Evolutionary conservation across 805 yeast species (phyloP).

Genomic region (Suhomyces sp.): DNA sequence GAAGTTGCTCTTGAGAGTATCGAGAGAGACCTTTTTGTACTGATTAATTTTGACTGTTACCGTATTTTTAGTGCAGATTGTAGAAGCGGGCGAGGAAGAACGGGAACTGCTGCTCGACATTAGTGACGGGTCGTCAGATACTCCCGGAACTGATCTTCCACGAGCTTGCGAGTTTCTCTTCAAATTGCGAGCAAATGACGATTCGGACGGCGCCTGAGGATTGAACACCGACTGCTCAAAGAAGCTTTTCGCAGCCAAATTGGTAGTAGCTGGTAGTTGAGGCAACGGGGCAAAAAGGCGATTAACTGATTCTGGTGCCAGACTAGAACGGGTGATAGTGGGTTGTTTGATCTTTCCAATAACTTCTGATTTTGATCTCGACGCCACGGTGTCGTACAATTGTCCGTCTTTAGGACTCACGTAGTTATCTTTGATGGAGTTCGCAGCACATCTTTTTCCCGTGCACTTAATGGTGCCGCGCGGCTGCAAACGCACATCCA

Average conservation of each 20-base stretch:
- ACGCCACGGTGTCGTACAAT: not conserved
- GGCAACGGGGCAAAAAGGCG: not conserved
- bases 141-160: not conserved
- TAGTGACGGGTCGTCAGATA: not conserved
- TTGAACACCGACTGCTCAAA: not conserved
- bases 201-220: not conserved
- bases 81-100: conserved; percentile 7
- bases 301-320: not conserved
- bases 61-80: conserved; percentile 5
- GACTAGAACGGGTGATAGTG: not conserved
- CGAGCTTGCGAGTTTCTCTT: not conserved
- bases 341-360: not conserved
- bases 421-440: not conserved
- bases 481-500: not conserved
- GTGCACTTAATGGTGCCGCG: not conserved
- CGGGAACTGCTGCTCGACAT: not conserved
- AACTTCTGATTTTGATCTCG: not conserved
- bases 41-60: conserved; percentile 12
- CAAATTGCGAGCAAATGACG: not conserved
- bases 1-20: conserved; percentile 26
- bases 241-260: not conserved
- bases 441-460: not conserved
- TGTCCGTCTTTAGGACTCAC: not conserved
- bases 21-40: conserved; percentile 21
- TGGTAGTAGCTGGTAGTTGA: not conserved